A percentile compares a stretch with the other conserved stretches of the same genome.
Conservation (phyloP, 768 basidiomycete genomes). For the Panaeolus papilionaceus region DNA sequence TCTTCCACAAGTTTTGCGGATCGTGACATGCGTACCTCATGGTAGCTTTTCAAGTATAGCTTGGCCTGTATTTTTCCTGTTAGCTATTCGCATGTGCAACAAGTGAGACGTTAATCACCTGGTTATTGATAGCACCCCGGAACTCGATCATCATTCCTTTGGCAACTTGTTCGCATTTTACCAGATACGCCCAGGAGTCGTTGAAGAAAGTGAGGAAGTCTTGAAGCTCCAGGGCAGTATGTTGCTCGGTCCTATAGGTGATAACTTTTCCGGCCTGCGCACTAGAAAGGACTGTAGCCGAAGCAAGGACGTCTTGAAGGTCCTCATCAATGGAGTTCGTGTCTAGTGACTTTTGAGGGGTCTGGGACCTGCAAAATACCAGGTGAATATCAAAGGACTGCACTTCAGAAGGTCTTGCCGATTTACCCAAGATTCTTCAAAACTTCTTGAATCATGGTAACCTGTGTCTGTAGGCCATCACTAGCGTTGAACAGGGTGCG, state of each 20-base stretch:
- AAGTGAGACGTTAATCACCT: conserved; percentile 49
- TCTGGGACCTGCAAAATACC: conserved; percentile 36
- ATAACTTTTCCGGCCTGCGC: conserved; percentile 83
- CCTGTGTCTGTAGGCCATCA: conserved; percentile 70
- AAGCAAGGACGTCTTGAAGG: conserved; percentile 75
- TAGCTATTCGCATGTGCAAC: conserved; percentile 8
- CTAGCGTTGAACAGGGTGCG: conserved; percentile 66
- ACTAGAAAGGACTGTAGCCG: conserved; percentile 87
- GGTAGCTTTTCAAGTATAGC: conserved; percentile 85
- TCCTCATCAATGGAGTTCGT: conserved; percentile 64
- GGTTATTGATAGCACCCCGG: conserved; percentile 83
- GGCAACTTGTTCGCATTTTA: conserved; percentile 85
- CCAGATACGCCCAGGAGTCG: conserved; percentile 88
- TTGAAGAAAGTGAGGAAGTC: conserved; percentile 86
- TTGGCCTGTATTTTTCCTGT: conserved; percentile 64
- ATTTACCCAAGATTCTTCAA: conserved; percentile 51
- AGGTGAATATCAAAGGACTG: conserved; percentile 12
- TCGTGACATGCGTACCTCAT: conserved; percentile 76
- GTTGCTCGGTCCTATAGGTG: conserved; percentile 76
- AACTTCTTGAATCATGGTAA: conserved; percentile 60
- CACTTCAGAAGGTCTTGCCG: neutral
- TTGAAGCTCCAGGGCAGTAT: conserved; percentile 70
- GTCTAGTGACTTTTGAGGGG: conserved; percentile 40
- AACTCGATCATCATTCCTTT: conserved; percentile 93
- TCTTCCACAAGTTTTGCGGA: conserved; percentile 94